Evolutionary conservation across 805 yeast genomes (phyloP).

Genomic region (Wickerhamiella qilinensis): DNA sequence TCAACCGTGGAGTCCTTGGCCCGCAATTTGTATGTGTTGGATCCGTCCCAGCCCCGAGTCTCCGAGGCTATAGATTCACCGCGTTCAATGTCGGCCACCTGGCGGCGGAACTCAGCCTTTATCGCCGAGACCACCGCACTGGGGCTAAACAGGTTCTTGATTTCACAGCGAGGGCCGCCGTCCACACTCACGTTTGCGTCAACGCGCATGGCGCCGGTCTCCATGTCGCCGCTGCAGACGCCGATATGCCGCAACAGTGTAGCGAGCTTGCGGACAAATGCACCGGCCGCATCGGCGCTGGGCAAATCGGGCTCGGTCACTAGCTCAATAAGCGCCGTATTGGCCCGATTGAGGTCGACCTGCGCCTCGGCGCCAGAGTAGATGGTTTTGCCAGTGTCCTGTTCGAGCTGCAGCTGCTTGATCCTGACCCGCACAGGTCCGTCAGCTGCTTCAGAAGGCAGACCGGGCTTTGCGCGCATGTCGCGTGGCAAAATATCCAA

Average conservation of each 20-base stretch:
- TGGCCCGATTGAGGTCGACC: constrained; percentile 72
- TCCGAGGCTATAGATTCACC: constrained; percentile 32
- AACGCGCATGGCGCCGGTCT: constrained; percentile 87
- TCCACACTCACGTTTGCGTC: constrained; percentile 85
- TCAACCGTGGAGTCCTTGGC: constrained; percentile 70
- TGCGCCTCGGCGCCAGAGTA: constrained; percentile 31
- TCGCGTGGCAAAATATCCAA: constrained; percentile 38
- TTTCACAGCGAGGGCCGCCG: constrained; percentile 56
- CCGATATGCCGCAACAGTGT: constrained; percentile 47
- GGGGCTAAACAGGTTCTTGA: constrained; percentile 77
- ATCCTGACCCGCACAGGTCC: constrained; percentile 38
- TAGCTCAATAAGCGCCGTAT: constrained; percentile 75
- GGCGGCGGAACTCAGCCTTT: constrained; percentile 55
- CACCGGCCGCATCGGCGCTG: constrained; percentile 46
- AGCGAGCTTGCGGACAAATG: constrained; percentile 71
- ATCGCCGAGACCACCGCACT: constrained; percentile 68
- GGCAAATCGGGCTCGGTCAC: constrained; percentile 83
- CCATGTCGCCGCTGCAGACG: constrained; percentile 80
- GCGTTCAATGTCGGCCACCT: constrained; percentile 31
- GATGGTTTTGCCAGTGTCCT: constrained; percentile 77
- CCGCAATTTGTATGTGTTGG: constrained; percentile 47
- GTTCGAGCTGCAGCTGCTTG: constrained; percentile 79
- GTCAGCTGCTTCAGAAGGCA: background rate
- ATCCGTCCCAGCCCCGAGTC: constrained; percentile 89
- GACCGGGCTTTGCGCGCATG: constrained; percentile 22